Base-by-base conservation (phyloP, 441 rosid species). In the Erodium trifolium region DNA sequence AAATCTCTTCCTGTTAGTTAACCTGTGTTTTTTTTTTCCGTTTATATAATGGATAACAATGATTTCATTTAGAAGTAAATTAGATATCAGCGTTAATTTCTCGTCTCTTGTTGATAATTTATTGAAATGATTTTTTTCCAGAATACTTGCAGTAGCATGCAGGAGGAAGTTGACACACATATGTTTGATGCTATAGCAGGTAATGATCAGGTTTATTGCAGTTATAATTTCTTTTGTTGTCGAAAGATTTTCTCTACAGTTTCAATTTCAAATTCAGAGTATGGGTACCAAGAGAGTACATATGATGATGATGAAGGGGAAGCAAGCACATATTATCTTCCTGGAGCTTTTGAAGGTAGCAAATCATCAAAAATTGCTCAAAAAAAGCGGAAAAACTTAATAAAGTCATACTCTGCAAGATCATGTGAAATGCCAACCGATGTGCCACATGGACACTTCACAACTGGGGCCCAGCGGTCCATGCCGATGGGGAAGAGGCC, bases 281-380 rank as follows among this genome's bases (percentile, higher is more conserved):
- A 78, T 79, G 89, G 78, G 68, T 93, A 87, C 76, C 78, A 72
- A 65, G 88, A 79, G 68, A 78, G 70, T 80, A 78, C 75, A 18
- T 89, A 85, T 69, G 88, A 91, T 74, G 98, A 96, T 70, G 98
- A 91, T 77, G 99, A 92, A 78, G 96, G 86, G 69, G 98, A 88
- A 81, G 88, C 95, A 67, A 85, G 88, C 74, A 71, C 86, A 29
- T 93, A 85, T 75, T 85, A 88, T 86, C 79, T 83, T 76, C 87
- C 86, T 67, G 87, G 91, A 76, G 81, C 73, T 71, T 84, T 84
- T 67, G 97, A 88, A 68, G 80, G 76, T 66, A 83, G 77, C 78
- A 87, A 78, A 76, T 73, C 86, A 77, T 80, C 78, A 66, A 90
- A 84, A 71, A 73, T 74, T 68, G 76, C 80, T 69, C 96, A 80